Conservation (phyloP, 129 eudicot genomes). For the Solidago caesia region DNA sequence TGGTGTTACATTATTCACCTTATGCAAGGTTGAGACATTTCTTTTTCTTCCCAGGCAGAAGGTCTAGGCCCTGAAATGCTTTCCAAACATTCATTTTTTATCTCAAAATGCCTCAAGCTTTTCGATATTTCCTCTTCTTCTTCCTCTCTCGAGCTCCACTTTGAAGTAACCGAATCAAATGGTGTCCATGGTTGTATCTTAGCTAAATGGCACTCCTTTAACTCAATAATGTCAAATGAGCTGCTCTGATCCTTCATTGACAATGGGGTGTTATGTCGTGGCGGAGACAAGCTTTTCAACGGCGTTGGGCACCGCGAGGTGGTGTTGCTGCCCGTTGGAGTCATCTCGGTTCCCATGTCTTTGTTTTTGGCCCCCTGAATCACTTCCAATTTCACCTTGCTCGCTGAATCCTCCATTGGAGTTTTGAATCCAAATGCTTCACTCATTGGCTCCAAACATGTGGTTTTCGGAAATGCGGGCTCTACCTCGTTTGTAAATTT, state of each 20-base stretch:
- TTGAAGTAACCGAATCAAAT: constrained; percentile 42
- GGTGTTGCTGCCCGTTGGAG: constrained; percentile 70
- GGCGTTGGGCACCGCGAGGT: constrained; percentile 83
- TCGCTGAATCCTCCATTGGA: neutral
- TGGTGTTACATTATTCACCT: constrained; percentile 39
- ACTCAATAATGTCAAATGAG: constrained; percentile 45
- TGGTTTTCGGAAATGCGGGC: constrained; percentile 27
- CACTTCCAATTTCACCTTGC: constrained; percentile 30
- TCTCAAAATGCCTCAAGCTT: constrained; percentile 76
- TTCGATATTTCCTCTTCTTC: constrained; percentile 84
- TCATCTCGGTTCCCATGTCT: constrained; percentile 87
- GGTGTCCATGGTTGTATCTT: constrained; percentile 59
- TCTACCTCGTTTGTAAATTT: constrained; percentile 63
- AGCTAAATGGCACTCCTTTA: constrained; percentile 65
- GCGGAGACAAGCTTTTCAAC: constrained; percentile 58
- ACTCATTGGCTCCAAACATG: constrained; percentile 29
- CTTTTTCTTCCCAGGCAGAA: constrained; percentile 83
- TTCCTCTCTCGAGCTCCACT: constrained; percentile 87
- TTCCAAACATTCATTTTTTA: constrained; percentile 41
- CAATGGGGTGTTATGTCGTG: constrained; percentile 86
- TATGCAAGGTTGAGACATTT: constrained; percentile 53
- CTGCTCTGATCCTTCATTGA: constrained; percentile 22
- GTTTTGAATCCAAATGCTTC: neutral
- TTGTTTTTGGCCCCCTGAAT: constrained; percentile 43
- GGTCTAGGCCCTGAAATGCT: constrained; percentile 58